These are phyloP conservation scores for Penicillium rolfsii DNA, from an alignment of 2,329 filamentous ascomycete genomes.

Conservation along the genomic window DNA sequence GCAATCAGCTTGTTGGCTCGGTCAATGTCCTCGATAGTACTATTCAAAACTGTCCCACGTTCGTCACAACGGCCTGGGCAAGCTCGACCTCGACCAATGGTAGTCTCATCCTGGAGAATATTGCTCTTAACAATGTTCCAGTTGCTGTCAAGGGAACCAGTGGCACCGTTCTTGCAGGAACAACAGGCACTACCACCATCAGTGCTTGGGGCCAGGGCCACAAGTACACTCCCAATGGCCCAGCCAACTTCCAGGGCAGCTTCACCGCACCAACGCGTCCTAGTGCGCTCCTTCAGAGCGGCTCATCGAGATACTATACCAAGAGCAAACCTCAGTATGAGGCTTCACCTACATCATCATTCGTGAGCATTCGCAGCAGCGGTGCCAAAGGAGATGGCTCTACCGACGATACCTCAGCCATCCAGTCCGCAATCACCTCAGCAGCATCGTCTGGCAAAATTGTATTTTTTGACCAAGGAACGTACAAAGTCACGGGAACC, in stretches of 20 bases:
- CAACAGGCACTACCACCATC: constrained; percentile 42
- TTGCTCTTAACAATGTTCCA: constrained; percentile 55
- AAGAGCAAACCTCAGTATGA: constrained; percentile 61
- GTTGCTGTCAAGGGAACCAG: constrained; percentile 47
- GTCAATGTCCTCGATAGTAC: constrained; percentile 61
- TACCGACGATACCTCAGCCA: constrained; percentile 62
- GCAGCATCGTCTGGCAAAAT: constrained; percentile 56
- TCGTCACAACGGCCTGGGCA: constrained; percentile 53
- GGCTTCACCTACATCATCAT: constrained; percentile 39
- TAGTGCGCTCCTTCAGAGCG: constrained; percentile 48
- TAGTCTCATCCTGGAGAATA: constrained; percentile 60
- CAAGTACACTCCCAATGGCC: constrained; percentile 50
- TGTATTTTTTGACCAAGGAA: constrained; percentile 61
- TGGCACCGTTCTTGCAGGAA: constrained; percentile 43
- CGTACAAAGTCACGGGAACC: constrained; percentile 55
- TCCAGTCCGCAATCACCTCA: constrained; percentile 60
- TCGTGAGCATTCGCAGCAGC: constrained; percentile 50
- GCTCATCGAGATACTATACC: constrained; percentile 48
- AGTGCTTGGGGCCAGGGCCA: constrained; percentile 51
- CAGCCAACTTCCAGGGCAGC: constrained; percentile 48
- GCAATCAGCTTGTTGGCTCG: constrained; percentile 56
- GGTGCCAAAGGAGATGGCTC: constrained; percentile 57
- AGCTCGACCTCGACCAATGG: constrained; percentile 50
- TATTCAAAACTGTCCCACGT: constrained; percentile 55
- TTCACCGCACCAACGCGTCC: constrained; percentile 51